phyloP scores from a whole-genome alignment of 176 grass and related monocot species.

The Otatea glauca region DNA sequence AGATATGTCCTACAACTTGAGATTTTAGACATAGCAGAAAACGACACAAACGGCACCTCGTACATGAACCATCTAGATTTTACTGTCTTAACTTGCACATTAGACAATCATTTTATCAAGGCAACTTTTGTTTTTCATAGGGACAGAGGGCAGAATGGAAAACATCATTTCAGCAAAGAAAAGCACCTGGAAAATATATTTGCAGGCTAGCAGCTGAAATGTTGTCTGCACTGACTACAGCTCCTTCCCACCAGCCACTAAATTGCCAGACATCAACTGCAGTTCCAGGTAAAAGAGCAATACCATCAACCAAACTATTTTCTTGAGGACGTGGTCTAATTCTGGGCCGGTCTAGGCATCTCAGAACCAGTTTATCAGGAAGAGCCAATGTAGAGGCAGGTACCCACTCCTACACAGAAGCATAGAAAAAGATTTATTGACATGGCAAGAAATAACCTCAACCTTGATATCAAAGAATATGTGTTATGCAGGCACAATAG shows the following conservation, averaged over 20 bases:
- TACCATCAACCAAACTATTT: conserved; percentile 46
- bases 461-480: conserved; percentile 13
- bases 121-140: background rate
- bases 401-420: conserved; percentile 69
- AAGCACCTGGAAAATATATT: conserved; percentile 71
- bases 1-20: background rate
- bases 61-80: background rate
- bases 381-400: conserved; percentile 65
- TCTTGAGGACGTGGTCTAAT: conserved; percentile 66
- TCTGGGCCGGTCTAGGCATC: conserved; percentile 64
- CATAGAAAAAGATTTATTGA: conserved; percentile 12
- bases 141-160: background rate
- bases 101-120: background rate
- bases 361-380: conserved; percentile 73
- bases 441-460: conserved; percentile 15
- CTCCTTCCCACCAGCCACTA: conserved; percentile 96
- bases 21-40: background rate
- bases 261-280: conserved; percentile 81
- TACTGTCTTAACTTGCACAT: background rate
- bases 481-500: background rate
- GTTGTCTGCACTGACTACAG: conserved; percentile 57
- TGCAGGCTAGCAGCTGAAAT: conserved; percentile 55
- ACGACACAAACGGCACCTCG: background rate
- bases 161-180: conserved; percentile 33
- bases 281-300: conserved; percentile 63